Evolutionary conservation across 345 rosid species (phyloP).

Genomic region (Salix caprea): DNA sequence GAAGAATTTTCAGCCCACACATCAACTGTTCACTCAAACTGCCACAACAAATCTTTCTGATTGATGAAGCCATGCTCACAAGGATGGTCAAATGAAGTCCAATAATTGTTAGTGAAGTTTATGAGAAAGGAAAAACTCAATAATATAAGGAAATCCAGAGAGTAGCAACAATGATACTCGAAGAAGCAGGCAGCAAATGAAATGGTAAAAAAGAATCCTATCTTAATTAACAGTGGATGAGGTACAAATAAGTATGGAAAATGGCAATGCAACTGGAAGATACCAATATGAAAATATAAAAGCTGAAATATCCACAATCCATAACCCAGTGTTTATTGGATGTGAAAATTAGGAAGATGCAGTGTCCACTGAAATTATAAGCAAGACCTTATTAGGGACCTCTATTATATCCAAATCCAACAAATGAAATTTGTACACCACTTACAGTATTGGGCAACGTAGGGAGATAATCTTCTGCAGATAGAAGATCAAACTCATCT

Average conservation of each 20-base stretch:
- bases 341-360: background rate
- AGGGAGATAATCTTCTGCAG: conserved; percentile 69
- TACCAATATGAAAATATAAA: background rate
- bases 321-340: background rate
- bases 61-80: background rate
- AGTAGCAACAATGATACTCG: background rate
- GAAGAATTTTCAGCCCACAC: background rate
- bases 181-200: background rate
- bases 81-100: background rate
- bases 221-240: background rate
- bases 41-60: background rate
- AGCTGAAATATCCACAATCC: background rate
- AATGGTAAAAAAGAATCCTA: background rate
- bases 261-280: background rate
- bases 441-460: conserved; percentile 80
- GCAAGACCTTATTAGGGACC: background rate
- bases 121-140: background rate
- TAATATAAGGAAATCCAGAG: background rate
- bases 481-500: conserved; percentile 61
- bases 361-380: background rate
- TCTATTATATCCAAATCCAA: background rate
- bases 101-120: background rate
- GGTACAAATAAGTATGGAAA: background rate
- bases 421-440: conserved; percentile 4
- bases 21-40: background rate